A percentile compares a stretch with the other conserved stretches of the same genome.
Evolutionary conservation across 1,284 basidiomycete genomes (phyloP).

Genomic region (Butyriboletus pseudospeciosus): DNA sequence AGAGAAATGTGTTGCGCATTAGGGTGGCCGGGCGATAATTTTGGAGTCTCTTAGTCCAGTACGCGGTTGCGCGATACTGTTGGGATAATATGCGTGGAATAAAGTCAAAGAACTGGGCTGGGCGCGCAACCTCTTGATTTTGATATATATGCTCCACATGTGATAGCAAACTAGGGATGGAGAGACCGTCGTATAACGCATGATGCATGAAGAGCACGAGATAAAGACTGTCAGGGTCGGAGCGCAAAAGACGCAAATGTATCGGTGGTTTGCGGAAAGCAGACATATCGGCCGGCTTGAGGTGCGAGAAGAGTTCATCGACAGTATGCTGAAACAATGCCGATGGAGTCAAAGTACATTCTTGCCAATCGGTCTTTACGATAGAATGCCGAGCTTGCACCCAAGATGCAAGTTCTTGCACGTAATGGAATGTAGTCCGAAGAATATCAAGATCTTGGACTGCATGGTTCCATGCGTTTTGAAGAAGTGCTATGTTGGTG

Average conservation of each 20-base stretch:
- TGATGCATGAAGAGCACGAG: constrained; percentile 48
- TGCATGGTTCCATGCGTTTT: constrained; percentile 36
- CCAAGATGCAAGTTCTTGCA: constrained; percentile 38
- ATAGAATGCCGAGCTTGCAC: constrained; percentile 41
- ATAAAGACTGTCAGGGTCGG: constrained; percentile 9
- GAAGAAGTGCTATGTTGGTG: constrained; percentile 32
- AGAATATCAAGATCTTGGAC: constrained; percentile 37
- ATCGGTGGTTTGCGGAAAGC: constrained; percentile 35
- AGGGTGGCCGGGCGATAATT: constrained; percentile 25
- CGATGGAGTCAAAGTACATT: constrained; percentile 8
- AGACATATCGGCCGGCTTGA: constrained; percentile 23
- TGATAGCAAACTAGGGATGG: constrained; percentile 37
- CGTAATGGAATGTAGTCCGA: constrained; percentile 48
- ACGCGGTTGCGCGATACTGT: constrained; percentile 38
- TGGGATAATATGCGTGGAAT: constrained; percentile 35
- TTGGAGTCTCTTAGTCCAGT: constrained; percentile 37
- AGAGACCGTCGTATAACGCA: constrained; percentile 50
- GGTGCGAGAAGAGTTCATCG: constrained; percentile 17
- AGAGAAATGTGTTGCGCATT: constrained; percentile 2
- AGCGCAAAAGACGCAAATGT: constrained; percentile 33
- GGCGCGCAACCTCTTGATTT: constrained; percentile 12
- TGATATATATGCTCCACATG: constrained; percentile 35
- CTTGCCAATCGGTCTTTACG: constrained; percentile 35
- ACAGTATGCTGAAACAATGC: constrained; percentile 14
- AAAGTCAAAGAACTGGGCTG: constrained; percentile 36